phyloP scores from a whole-genome alignment of 345 rosid genomes.

The Zanthoxylum bungeanum region DNA sequence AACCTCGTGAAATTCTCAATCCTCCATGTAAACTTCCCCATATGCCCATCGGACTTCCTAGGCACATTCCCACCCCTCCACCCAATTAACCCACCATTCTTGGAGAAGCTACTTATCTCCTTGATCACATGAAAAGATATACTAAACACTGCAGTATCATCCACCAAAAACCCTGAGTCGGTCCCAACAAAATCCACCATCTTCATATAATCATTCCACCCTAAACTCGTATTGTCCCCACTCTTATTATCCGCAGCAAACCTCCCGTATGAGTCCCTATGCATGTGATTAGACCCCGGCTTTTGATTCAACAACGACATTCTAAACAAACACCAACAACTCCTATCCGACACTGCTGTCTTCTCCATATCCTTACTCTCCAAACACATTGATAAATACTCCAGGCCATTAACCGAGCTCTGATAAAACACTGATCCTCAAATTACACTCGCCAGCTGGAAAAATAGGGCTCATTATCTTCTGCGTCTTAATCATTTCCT shows the following conservation, averaged over 20 bases:
- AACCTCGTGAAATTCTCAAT: slow-evolving; percentile 89
- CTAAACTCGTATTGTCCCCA: slow-evolving; percentile 95
- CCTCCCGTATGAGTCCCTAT: slow-evolving; percentile 88
- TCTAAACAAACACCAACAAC: slow-evolving; percentile 99
- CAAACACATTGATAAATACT: slow-evolving; percentile 91
- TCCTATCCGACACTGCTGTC: slow-evolving; percentile 59
- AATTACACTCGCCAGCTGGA: slow-evolving; percentile 95
- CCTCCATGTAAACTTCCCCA: slow-evolving; percentile 87
- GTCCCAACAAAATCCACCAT: slow-evolving; percentile 76
- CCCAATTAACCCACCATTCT: slow-evolving; percentile 55
- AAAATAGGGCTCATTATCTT: slow-evolving; percentile 99
- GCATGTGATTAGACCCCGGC: slow-evolving; percentile 88
- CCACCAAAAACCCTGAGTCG: slow-evolving; percentile 73
- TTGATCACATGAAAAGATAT: slow-evolving; percentile 94
- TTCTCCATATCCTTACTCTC: slow-evolving; percentile 96
- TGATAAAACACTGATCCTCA: slow-evolving; percentile 92
- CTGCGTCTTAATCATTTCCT: slow-evolving; percentile 95
- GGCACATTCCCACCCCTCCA: slow-evolving; percentile 63
- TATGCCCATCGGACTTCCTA: slow-evolving; percentile 84
- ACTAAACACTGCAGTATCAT: slow-evolving; percentile 86
- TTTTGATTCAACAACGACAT: slow-evolving; percentile 93
- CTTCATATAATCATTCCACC: slow-evolving; percentile 98
- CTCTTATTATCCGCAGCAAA: slow-evolving; percentile 92
- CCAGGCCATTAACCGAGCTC: slow-evolving; percentile 78
- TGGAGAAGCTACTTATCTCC: slow-evolving; percentile 71